Conservation (phyloP, 139 green algal species). For the Spirogloea muscicola region DNA sequence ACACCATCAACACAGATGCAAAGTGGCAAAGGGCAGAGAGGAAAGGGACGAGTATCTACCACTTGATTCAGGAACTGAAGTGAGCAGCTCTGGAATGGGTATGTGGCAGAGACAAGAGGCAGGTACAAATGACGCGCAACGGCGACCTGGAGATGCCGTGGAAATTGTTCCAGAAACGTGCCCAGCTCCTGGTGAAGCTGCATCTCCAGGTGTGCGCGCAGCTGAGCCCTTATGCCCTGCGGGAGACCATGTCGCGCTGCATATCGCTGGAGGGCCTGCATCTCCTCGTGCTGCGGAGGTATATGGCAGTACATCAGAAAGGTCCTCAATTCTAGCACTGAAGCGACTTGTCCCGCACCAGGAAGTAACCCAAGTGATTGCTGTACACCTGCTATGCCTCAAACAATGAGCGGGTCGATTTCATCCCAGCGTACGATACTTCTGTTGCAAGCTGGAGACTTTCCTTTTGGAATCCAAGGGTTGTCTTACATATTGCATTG, state of each 20-base stretch:
- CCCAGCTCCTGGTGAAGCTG: not conserved
- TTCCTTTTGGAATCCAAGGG: not conserved
- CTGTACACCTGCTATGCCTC: no score
- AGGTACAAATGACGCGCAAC: slow-evolving; percentile 13
- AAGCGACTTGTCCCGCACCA: not conserved
- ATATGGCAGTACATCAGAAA: not conserved
- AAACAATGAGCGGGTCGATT: no score
- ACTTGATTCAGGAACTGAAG: slow-evolving; percentile 9
- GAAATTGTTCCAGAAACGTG: not conserved
- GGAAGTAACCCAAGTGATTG: no score
- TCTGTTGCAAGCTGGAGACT: no score
- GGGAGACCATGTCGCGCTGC: not conserved
- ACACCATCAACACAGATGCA: no score
- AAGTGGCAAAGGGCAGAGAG: no score
- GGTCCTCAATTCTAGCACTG: not conserved
- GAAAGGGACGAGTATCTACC: not conserved
- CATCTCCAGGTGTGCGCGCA: not conserved
- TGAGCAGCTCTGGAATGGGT: slow-evolving; percentile 3
- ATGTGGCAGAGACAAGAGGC: not conserved
- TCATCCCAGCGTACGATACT: no score
- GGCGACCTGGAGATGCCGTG: slow-evolving; percentile 6
- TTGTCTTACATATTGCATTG: slow-evolving; percentile 4
- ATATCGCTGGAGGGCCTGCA: not conserved
- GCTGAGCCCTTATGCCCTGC: not conserved
- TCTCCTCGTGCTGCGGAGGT: slow-evolving; percentile 17